Conservation (phyloP, 2,329 filamentous ascomycete species). For the Westerdykella aurantiaca region DNA sequence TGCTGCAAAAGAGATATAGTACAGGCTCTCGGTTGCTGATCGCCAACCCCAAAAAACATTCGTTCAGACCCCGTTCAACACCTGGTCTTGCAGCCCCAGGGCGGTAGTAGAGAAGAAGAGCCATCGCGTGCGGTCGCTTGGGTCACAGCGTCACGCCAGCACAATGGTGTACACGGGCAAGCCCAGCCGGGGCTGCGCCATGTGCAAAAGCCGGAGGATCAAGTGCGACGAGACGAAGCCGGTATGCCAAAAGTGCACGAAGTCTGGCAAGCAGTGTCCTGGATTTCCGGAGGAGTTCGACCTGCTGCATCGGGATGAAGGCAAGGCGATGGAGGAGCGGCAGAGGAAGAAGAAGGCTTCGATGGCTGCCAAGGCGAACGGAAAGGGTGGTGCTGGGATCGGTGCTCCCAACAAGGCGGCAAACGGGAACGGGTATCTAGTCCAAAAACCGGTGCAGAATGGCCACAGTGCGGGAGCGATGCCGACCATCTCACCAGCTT, state of each 20-base stretch:
- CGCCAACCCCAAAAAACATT: too few species aligned
- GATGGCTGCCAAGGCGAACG: constrained; percentile 31
- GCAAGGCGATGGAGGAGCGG: constrained; percentile 52
- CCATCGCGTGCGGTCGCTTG: too few species aligned
- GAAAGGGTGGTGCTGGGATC: constrained; percentile 1
- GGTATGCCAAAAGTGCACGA: constrained; percentile 33
- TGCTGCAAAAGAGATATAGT: too few species aligned
- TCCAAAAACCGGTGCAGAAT: too few species aligned
- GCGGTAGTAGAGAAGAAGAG: too few species aligned
- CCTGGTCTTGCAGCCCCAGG: too few species aligned
- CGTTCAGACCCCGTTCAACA: too few species aligned
- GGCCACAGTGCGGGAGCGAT: too few species aligned
- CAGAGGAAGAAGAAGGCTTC: constrained; percentile 50
- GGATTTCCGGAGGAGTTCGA: constrained; percentile 60
- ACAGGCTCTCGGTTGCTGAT: too few species aligned
- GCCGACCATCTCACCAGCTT: too few species aligned
- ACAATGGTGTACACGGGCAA: constrained; percentile 40
- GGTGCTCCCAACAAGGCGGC: too few species aligned
- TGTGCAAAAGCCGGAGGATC: constrained; percentile 66
- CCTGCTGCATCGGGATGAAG: constrained; percentile 67
- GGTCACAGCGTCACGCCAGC: not conserved
- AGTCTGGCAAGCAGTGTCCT: constrained; percentile 27
- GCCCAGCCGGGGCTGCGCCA: constrained; percentile 57
- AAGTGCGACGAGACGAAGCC: constrained; percentile 45
- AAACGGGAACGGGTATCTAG: too few species aligned